These are phyloP conservation scores for Globisporangium middletonii DNA, from an alignment of 352 stramenopile species.

Conservation along the genomic window DNA sequence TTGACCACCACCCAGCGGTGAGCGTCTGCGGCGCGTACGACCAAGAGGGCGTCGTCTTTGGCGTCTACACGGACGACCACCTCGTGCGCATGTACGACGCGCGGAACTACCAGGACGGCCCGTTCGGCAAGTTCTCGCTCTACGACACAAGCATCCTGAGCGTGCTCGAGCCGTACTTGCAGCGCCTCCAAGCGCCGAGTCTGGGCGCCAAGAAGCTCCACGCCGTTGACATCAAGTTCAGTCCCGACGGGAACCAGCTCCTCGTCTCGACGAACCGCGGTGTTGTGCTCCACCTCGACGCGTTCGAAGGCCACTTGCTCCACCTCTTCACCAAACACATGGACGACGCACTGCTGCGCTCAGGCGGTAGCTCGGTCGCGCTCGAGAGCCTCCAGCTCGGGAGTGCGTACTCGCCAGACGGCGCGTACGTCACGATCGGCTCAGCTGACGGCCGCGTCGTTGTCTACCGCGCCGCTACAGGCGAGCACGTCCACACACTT, in stretches of 20 bases:
- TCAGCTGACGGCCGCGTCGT: slow-evolving; percentile 70
- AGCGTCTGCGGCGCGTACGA: slow-evolving; percentile 77
- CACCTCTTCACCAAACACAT: slow-evolving; percentile 65
- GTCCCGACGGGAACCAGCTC: slow-evolving; percentile 78
- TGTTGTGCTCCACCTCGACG: slow-evolving; percentile 78
- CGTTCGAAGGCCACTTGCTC: slow-evolving; percentile 77
- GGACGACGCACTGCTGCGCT: neutral
- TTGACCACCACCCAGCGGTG: slow-evolving; percentile 52
- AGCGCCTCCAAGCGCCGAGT: slow-evolving; percentile 37
- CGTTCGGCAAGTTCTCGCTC: slow-evolving; percentile 85
- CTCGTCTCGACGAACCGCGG: slow-evolving; percentile 79
- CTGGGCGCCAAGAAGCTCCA: slow-evolving; percentile 61
- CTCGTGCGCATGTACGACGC: slow-evolving; percentile 88
- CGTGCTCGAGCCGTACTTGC: slow-evolving; percentile 59
- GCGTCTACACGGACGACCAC: slow-evolving; percentile 79
- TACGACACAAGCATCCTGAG: slow-evolving; percentile 66
- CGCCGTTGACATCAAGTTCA: slow-evolving; percentile 78
- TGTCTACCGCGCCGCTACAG: slow-evolving; percentile 55
- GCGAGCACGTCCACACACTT: slow-evolving; percentile 52
- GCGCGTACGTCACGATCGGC: slow-evolving; percentile 64
- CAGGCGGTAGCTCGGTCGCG: slow-evolving; percentile 14
- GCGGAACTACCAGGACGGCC: slow-evolving; percentile 82
- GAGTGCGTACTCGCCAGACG: slow-evolving; percentile 64
- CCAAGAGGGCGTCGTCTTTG: slow-evolving; percentile 81
- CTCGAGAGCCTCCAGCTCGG: slow-evolving; percentile 40